Evolutionary conservation across 371 early-diverging fungal species (phyloP), one percentile per base, ranked within the genome.

Genomic region (Mucor circinelloides): DNA sequence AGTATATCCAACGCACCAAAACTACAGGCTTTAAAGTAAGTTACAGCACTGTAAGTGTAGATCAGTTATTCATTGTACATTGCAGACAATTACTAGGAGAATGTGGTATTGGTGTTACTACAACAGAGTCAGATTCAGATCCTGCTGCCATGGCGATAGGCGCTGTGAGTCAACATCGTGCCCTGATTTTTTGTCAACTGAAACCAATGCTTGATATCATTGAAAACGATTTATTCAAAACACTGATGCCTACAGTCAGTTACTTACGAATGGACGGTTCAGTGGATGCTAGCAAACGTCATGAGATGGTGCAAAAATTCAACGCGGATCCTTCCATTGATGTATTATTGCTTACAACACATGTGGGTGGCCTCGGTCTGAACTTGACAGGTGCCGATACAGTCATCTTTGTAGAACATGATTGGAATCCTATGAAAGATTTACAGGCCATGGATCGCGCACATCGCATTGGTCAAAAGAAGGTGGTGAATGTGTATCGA

Each of bases 341-440:
- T 72, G 91, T 97, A 4, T 80, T 99, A 38, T 83, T 99, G 25
- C 81, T 99, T 55, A 99, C 99, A 28, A 99, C 99, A 0, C 94
- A 93, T 60, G 98, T 99, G 17, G 99, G 99, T 74, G 99, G 99
- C 2, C 84, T 99, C 9, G 99, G 99, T 2, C 87, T 99, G 4
- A 99, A 99, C 69, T 78, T 99, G 70, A 99, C 99, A 6, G 97
- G 97, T 12, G 99, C 99, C 6, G 99, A 99, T 73, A 99, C 98
- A 2, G 99, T 99, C 7, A 98, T 99, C 32, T 99, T 99, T 88
- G 97, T 98, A 15, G 99, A 99, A 79, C 99, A 99, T 79, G 99
- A 99, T 74, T 99, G 99, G 96, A 99, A 99, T 78, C 99, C 99
- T 2, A 97, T 97, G 91, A 95, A 91, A 72, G 95, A 94, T 76